phyloP scores from a whole-genome alignment of 768 basidiomycete genomes.

The Xerocomellus chrysenteron region DNA sequence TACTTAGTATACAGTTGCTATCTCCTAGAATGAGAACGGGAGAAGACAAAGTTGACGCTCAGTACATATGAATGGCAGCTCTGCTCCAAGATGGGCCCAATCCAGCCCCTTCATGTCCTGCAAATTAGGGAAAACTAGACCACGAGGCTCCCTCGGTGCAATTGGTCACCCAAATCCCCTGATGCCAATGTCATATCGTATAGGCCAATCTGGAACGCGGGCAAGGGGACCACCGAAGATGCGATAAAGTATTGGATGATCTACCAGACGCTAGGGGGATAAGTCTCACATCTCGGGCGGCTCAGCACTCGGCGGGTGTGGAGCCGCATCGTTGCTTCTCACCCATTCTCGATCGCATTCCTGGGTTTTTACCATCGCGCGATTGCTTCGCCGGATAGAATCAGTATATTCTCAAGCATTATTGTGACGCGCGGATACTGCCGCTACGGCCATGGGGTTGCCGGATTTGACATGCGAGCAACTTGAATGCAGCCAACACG shows the following conservation, averaged over 20 bases:
- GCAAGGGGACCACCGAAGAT: not conserved
- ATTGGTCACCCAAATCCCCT: conserved; percentile 1
- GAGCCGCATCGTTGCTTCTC: not conserved
- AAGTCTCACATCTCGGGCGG: not conserved
- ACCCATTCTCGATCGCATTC: not conserved
- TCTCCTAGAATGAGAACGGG: not conserved
- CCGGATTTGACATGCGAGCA: not conserved
- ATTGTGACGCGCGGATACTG: conserved; percentile 1
- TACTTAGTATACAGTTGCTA: not conserved
- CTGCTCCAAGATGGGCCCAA: conserved; percentile 1
- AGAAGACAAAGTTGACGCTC: conserved; percentile 4
- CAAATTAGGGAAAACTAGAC: conserved; percentile 3
- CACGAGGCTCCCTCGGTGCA: conserved; percentile 19
- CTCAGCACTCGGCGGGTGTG: not conserved
- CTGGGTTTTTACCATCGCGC: not conserved
- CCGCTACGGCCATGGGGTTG: not conserved
- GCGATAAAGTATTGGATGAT: not conserved
- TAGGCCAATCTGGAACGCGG: not conserved
- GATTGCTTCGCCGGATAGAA: not conserved
- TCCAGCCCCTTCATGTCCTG: not conserved
- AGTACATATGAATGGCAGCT: not conserved
- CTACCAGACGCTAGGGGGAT: not conserved
- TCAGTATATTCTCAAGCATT: not conserved
- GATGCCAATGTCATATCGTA: conserved; percentile 1
- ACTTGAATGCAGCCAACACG: not conserved